Base-by-base conservation (phyloP, 768 basidiomycete species). In the Russula sp. region DNA sequence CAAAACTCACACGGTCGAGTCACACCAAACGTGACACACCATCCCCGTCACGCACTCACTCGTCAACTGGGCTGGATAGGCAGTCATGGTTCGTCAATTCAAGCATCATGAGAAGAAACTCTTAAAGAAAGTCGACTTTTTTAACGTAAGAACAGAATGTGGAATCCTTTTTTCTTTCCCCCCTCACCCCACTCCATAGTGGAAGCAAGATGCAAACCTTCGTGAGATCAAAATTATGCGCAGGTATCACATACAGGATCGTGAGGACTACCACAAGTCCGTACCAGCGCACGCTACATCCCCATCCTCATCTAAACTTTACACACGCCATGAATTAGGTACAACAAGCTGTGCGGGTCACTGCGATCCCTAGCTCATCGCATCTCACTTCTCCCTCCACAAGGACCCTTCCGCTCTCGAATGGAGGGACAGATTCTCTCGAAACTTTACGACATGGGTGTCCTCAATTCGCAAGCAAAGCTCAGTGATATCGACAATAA, bases 401-500 rank as follows among this genome's bases (percentile, higher is more conserved):
- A 92, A 67, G 96, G 98, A 74, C 90, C 93, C 3, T 91, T 91
- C 73, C 83, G 96, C 20, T 65, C 84, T 5, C 83, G 86, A 59
- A 91, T 90, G 84, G 90, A 99, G 75, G 83, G 75, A 47, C 87
- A 91, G 68, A 78, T 98, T 22, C 83, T 99, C 56, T 87, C 90
- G 63, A 98, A 98, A 73, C 83, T 98, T 63, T 99, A 98, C 75
- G 97, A 99, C 74, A 91, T 96, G 79, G 97, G 96, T 60, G 84
- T 98, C 57, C 81, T 99, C 61, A 90, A 88, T 71, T 78, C 89
- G 9, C 76, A 86, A 16, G 86, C 93, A 36, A 97, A 97, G 72
- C 83, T 98, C 66, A 90, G 88, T 68, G 96, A 99, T 70, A 81
- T 98, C 52, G 93, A 98, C 69, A 85, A 86, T 76, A 97, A 93